Conservation (phyloP, 2,329 filamentous ascomycete genomes). For the Kalaharituber pfeilii region DNA sequence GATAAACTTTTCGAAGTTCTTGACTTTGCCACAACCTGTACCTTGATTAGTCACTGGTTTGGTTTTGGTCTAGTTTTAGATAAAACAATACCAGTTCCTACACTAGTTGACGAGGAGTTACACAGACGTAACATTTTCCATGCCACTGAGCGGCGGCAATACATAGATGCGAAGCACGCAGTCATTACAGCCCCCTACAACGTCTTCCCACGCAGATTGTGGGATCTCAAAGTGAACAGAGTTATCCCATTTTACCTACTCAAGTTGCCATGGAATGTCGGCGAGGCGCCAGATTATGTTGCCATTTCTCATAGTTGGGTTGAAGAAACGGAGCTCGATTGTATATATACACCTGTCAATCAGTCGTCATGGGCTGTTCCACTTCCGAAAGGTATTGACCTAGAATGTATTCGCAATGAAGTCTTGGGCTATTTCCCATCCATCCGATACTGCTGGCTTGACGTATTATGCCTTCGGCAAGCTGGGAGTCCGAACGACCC, state of each 20-base stretch:
- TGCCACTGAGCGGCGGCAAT: no score
- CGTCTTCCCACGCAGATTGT: neutral
- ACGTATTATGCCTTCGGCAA: slow-evolving; percentile 2
- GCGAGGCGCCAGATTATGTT: neutral
- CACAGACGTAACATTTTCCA: no score
- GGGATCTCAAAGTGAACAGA: neutral
- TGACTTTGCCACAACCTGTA: neutral
- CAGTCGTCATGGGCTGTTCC: neutral
- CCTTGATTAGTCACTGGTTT: neutral
- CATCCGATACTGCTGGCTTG: slow-evolving; percentile 3
- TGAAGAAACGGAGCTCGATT: neutral
- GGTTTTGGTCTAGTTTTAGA: neutral
- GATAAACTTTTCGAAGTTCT: neutral
- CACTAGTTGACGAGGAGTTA: no score
- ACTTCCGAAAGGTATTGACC: neutral
- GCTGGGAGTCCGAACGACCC: neutral
- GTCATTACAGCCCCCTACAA: neutral
- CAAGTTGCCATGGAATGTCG: neutral
- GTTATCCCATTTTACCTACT: neutral
- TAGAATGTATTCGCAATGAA: neutral
- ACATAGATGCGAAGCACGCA: neutral
- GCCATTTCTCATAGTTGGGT: neutral
- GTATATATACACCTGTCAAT: neutral
- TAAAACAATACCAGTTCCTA: no score
- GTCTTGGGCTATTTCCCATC: neutral